Conservation (phyloP, 192 early-diverging fungal species). For the Linnemannia hyalina region DNA sequence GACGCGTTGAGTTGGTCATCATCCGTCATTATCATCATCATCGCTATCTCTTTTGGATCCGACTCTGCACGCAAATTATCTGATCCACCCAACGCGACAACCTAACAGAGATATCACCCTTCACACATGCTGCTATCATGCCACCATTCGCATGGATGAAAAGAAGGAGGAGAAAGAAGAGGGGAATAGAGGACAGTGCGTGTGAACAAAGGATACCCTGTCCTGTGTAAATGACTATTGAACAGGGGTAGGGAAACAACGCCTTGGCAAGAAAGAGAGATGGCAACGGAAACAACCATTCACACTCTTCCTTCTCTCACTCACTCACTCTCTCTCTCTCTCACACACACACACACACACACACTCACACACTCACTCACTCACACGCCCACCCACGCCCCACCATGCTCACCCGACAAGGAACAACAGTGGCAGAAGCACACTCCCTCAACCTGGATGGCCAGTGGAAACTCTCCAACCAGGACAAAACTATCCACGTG, state of each 20-base stretch:
- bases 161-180: no score
- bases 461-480: slow-evolving; percentile 23
- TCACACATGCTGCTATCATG: no score
- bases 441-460: slow-evolving; percentile 22
- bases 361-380: not conserved
- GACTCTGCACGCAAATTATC: not conserved
- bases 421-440: not conserved
- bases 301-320: no score
- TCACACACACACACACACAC: no score
- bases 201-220: not conserved
- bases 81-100: not conserved
- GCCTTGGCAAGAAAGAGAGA: no score
- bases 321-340: not conserved
- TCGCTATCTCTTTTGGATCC: not conserved
- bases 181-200: not conserved
- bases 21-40: not conserved
- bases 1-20: not conserved
- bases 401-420: not conserved
- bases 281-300: not conserved
- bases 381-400: no score
- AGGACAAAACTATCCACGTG: slow-evolving; percentile 11
- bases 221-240: no score
- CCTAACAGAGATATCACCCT: no score
- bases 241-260: no score
- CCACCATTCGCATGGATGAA: no score